Conservation (phyloP, 331 rosid genomes). For the Pyrus hybrid region DNA sequence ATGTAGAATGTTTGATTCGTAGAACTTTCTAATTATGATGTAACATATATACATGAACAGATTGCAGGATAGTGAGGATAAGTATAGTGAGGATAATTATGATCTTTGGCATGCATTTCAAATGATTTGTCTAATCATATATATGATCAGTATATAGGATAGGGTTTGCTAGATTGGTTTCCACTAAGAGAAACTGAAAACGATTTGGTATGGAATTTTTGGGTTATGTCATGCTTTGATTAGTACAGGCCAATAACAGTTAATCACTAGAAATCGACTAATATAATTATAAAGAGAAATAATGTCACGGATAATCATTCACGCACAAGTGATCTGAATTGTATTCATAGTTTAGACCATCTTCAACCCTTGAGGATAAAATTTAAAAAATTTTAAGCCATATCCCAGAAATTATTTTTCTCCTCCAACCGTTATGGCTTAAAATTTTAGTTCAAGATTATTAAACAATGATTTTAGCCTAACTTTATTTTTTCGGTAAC, state of each 20-base stretch:
- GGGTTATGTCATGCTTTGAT: neutral
- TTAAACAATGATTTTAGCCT: too few relatives aligned
- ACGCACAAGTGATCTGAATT: neutral
- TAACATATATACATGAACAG: neutral
- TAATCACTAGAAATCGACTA: neutral
- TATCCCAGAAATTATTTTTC: too few relatives aligned
- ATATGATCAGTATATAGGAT: neutral
- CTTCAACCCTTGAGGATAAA: too few relatives aligned
- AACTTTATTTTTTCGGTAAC: too few relatives aligned
- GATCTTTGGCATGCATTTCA: neutral
- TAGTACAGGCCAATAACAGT: neutral
- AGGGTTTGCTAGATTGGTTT: neutral
- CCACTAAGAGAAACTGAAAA: constrained; percentile 1
- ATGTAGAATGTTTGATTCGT: neutral
- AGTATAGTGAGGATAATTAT: neutral
- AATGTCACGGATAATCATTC: neutral
- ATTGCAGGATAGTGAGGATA: neutral
- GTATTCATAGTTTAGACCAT: too few relatives aligned
- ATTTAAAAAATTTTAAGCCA: too few relatives aligned
- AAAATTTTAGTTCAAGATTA: too few relatives aligned
- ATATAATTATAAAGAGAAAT: neutral
- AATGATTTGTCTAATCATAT: neutral
- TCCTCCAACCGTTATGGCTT: too few relatives aligned
- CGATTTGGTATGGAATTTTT: neutral
- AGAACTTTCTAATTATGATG: neutral